Evolutionary conservation across 345 rosid species (phyloP).

Genomic region (Euphorbia pulcherrima): DNA sequence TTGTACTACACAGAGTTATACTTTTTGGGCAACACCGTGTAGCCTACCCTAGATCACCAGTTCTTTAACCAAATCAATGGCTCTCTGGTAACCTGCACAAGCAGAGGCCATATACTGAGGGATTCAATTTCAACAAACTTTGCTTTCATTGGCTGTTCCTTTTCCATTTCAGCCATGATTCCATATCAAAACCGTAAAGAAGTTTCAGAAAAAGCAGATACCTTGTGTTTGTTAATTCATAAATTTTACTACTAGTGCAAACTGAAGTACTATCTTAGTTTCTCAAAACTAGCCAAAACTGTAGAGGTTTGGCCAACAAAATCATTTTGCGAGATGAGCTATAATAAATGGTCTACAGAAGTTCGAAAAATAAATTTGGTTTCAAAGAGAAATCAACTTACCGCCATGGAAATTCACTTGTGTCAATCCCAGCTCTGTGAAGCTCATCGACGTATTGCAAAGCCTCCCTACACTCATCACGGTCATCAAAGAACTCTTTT

Average conservation of each 20-base stretch:
- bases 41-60: background rate
- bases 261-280: background rate
- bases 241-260: background rate
- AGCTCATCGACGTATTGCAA: slow-evolving; percentile 90
- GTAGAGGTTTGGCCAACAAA: background rate
- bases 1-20: slow-evolving; percentile 5
- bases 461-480: slow-evolving; percentile 92
- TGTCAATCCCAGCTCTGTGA: slow-evolving; percentile 95
- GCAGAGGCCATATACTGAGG: slow-evolving; percentile 15
- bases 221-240: background rate
- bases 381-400: slow-evolving; percentile 32
- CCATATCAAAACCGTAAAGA: background rate
- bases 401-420: slow-evolving; percentile 99
- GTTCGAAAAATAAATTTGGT: background rate
- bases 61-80: slow-evolving; percentile 39
- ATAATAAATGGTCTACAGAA: slow-evolving; percentile 2
- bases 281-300: background rate
- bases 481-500: slow-evolving; percentile 76
- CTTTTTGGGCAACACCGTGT: background rate
- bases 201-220: background rate
- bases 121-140: background rate
- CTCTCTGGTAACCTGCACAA: slow-evolving; percentile 82
- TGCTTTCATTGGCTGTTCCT: background rate
- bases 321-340: background rate
- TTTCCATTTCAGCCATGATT: background rate